Evolutionary conservation across 176 grass and related monocot genomes (phyloP).

Genomic region (Cenchrus purpureus): DNA sequence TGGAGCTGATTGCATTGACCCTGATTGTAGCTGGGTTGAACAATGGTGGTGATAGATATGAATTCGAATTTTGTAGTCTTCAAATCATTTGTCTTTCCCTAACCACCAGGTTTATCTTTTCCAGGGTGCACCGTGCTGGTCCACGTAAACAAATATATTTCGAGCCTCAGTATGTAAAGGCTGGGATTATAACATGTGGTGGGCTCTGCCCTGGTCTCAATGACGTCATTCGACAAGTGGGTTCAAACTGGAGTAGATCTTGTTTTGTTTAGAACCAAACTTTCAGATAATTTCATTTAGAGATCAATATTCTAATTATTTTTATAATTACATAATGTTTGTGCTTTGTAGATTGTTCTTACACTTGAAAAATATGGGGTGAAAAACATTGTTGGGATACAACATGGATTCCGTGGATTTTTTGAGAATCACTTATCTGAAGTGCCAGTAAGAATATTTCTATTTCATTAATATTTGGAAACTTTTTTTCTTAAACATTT

Average conservation of each 20-base stretch:
- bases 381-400: slow-evolving; percentile 96
- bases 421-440: slow-evolving; percentile 74
- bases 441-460: slow-evolving; percentile 63
- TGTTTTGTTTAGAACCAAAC: background rate
- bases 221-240: slow-evolving; percentile 94
- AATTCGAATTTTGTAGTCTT: slow-evolving; percentile 19
- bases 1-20: slow-evolving; percentile 83
- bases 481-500: background rate
- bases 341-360: slow-evolving; percentile 85
- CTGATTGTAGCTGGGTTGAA: slow-evolving; percentile 87
- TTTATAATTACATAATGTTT: slow-evolving; percentile 15
- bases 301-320: slow-evolving; percentile 9
- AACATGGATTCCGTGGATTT: slow-evolving; percentile 92
- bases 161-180: slow-evolving; percentile 85
- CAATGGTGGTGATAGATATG: slow-evolving; percentile 69
- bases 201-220: slow-evolving; percentile 97
- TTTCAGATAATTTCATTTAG: slow-evolving; percentile 37
- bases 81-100: background rate
- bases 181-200: slow-evolving; percentile 92
- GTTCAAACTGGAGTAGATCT: slow-evolving; percentile 19
- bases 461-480: slow-evolving; percentile 37
- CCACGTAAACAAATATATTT: slow-evolving; percentile 93
- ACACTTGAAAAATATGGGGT: slow-evolving; percentile 97
- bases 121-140: slow-evolving; percentile 92
- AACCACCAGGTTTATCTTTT: slow-evolving; percentile 41